A percentile compares a stretch with the other conserved stretches of the same genome.
Evolutionary conservation across 225 moss, liverwort and hornwort genomes (phyloP).

Genomic region (Straminergon stramineum): DNA sequence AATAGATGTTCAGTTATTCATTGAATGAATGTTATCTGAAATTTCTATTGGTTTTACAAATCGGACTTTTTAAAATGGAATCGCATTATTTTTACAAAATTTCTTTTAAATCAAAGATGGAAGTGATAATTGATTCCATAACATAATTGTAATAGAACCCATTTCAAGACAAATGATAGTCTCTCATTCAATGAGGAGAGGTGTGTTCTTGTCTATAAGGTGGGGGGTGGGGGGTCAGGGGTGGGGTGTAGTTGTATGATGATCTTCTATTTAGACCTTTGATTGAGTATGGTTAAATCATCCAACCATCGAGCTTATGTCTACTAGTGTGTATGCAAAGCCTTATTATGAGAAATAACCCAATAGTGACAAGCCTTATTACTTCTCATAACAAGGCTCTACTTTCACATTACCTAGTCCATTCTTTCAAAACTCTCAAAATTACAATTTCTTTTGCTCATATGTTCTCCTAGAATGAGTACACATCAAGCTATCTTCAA

Average conservation of each 20-base stretch:
- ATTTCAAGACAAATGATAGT: not conserved
- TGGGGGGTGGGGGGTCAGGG: no score
- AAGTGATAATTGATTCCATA: not conserved
- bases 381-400: not conserved
- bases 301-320: not conserved
- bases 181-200: not conserved
- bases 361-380: rapidly evolving
- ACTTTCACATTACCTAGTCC: not conserved
- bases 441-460: no score
- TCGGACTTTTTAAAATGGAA: not conserved
- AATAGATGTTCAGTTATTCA: not conserved
- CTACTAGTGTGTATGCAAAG: rapidly evolving
- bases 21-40: not conserved
- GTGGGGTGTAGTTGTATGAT: not conserved
- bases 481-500: not conserved
- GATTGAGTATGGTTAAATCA: not conserved
- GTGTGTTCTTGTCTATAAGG: rapidly evolving
- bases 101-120: not conserved
- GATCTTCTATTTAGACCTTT: not conserved
- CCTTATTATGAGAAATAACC: not conserved
- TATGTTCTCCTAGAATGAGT: rapidly evolving
- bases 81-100: not conserved
- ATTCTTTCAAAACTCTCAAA: not conserved
- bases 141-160: not conserved
- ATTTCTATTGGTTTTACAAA: not conserved